These are phyloP conservation scores for Phytophthora meadii DNA, from an alignment of 352 stramenopile species.

Conservation along the genomic window DNA sequence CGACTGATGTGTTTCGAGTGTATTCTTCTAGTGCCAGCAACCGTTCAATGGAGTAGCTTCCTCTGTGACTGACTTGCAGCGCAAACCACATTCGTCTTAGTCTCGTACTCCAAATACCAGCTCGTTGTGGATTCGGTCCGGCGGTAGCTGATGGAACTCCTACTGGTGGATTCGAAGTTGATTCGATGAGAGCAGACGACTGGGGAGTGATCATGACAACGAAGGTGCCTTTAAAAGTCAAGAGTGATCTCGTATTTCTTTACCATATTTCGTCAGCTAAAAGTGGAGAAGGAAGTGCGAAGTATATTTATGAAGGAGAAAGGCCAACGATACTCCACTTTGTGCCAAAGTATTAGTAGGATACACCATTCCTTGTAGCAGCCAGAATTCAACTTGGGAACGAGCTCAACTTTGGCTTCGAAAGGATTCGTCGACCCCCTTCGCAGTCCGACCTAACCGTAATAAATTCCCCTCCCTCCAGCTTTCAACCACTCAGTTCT, in stretches of 20 bases:
- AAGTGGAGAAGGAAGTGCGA: background rate
- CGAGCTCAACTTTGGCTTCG: background rate
- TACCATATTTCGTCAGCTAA: background rate
- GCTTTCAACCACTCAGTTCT: slow-evolving; percentile 1
- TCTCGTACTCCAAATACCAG: background rate
- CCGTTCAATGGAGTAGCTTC: slow-evolving; percentile 40
- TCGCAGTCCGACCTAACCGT: slow-evolving; percentile 11
- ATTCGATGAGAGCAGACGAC: background rate
- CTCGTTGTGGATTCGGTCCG: background rate
- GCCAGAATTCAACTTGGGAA: background rate
- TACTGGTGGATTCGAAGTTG: background rate
- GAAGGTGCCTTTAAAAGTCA: background rate
- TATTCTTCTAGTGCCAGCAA: slow-evolving; percentile 36
- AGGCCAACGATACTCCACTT: too few species aligned
- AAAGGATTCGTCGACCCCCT: background rate
- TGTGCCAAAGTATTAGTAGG: background rate
- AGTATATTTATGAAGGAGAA: too few species aligned
- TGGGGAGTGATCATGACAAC: background rate
- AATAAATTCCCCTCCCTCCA: background rate
- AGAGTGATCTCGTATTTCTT: background rate
- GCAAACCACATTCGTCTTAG: slow-evolving; percentile 1
- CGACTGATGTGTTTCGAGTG: slow-evolving; percentile 3
- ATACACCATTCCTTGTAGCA: background rate
- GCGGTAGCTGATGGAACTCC: background rate
- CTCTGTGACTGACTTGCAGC: slow-evolving; percentile 22